Evolutionary conservation across 805 yeast species (phyloP).

Genomic region (Saccharomycopsis capsularis): DNA sequence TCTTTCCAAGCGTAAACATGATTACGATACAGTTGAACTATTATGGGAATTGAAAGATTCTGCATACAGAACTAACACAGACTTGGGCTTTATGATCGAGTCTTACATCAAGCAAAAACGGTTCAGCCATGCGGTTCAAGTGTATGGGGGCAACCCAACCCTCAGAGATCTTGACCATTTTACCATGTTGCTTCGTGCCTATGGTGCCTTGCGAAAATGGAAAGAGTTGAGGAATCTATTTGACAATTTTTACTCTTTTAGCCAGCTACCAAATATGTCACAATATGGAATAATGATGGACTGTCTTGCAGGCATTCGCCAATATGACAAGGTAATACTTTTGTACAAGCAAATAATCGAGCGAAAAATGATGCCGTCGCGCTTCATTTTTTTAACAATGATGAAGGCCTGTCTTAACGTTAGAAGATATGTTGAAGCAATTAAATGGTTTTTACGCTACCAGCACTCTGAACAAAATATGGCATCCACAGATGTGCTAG

Average conservation of each 20-base stretch:
- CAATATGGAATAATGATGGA: slow-evolving; percentile 59
- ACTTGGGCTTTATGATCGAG: slow-evolving; percentile 25
- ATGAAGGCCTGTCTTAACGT: slow-evolving; percentile 25
- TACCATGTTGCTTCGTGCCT: slow-evolving; percentile 25
- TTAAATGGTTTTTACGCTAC: background rate
- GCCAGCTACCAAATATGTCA: slow-evolving; percentile 41
- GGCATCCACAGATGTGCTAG: background rate
- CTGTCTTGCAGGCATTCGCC: slow-evolving; percentile 48
- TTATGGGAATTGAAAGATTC: slow-evolving; percentile 31
- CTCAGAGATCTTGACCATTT: background rate
- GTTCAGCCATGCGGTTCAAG: background rate
- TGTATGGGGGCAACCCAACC: background rate
- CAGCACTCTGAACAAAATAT: background rate
- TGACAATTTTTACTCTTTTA: slow-evolving; percentile 48
- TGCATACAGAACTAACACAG: slow-evolving; percentile 19
- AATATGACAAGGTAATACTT: slow-evolving; percentile 39
- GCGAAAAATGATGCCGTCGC: slow-evolving; percentile 42
- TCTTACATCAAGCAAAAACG: slow-evolving; percentile 4
- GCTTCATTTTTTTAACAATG: slow-evolving; percentile 27
- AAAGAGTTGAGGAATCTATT: slow-evolving; percentile 46
- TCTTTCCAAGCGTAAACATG: slow-evolving; percentile 18
- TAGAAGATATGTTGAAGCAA: slow-evolving; percentile 21
- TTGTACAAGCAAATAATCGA: slow-evolving; percentile 42
- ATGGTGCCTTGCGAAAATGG: slow-evolving; percentile 46
- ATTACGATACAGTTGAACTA: background rate